phyloP scores from a whole-genome alignment of 2,329 filamentous ascomycete species.

The Calonectria pseudoreteaudii region DNA sequence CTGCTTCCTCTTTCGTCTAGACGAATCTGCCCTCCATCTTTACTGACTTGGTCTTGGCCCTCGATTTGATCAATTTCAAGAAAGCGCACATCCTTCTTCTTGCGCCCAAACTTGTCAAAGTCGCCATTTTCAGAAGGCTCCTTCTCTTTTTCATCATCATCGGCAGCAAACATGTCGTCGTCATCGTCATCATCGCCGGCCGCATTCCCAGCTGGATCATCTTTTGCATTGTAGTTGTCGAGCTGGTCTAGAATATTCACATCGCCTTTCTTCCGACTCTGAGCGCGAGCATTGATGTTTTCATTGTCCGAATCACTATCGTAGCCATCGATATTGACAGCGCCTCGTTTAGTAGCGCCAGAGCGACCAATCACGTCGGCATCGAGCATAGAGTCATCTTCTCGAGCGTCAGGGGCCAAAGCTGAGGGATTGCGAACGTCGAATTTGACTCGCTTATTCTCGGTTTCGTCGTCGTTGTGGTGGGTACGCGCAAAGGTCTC shows the following conservation, averaged over 20 bases:
- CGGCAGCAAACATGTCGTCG: conserved; percentile 80
- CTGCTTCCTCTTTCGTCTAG: conserved; percentile 68
- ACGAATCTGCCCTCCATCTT: conserved; percentile 78
- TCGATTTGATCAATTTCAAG: conserved; percentile 74
- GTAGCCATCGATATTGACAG: conserved; percentile 96
- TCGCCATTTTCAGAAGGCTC: conserved; percentile 47
- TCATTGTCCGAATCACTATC: conserved; percentile 95
- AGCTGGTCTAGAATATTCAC: conserved; percentile 64
- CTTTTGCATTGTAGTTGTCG: conserved; percentile 64
- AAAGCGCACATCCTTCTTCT: conserved; percentile 72
- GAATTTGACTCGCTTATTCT: conserved; percentile 85
- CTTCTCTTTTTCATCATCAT: conserved; percentile 61
- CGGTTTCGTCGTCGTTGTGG: conserved; percentile 66
- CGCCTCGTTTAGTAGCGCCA: conserved; percentile 86
- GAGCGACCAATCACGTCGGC: conserved; percentile 91
- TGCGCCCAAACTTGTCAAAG: conserved; percentile 61
- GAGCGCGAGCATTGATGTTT: conserved; percentile 82
- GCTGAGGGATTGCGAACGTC: conserved; percentile 95
- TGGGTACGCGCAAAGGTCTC: conserved; percentile 84
- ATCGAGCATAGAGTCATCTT: conserved; percentile 80
- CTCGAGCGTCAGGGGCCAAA: conserved; percentile 83
- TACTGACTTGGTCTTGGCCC: conserved; percentile 81
- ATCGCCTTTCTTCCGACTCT: conserved; percentile 65
- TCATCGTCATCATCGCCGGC: conserved; percentile 69
- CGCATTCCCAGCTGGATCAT: conserved; percentile 48